Evolutionary conservation across 2,329 filamentous ascomycete species (phyloP), one percentile per base, ranked within the genome.

Genomic region (Zasmidium cellare): DNA sequence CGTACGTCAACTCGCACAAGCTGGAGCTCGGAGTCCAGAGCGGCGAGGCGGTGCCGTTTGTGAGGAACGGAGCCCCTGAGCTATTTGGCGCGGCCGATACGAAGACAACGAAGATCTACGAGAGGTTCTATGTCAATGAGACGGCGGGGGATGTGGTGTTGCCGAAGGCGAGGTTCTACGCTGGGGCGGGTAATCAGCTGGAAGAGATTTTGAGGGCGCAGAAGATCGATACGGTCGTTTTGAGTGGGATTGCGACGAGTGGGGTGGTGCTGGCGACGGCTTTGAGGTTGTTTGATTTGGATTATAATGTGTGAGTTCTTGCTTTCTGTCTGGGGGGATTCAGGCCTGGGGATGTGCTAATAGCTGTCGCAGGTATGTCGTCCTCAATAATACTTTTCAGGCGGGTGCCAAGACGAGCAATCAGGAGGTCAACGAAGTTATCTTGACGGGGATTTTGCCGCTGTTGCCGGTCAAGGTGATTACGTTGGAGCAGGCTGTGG

Each of bases 151-250:
- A 77, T 57, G 62, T 77, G 41, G 61, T 79, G 0, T 59, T 79
- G 55, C 68, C 72, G 57, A 80, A 79, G 68, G 76, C 72, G 14
- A 67, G 77, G 51, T 79, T 74, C 67, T 78, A 74, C 55, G 77
- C 76, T 16, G 74, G 73, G 0, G 64, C 68, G 1, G 77, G 75
- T 0, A 79, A 77, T 57, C 59, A 48, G 2, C 59, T 80, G 3
- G 76, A 78, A 62, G 68, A 76, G 50, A 76, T 79, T 45, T 57
- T 79, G 56, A 67, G 67, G 23, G 69, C 73, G 12, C 71, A 74
- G 57, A 56, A 67, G 24, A 77, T 79, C 44, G 70, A 78, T 51
- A 79, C 76, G 1, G 75, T 79, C 12, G 61, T 79, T 46, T 35
- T 71, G 70, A 77, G 72, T 9, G 78, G 77, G 0, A 56, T 79